These are phyloP conservation scores for Themeda triandra DNA, from an alignment of 176 grass and related monocot genomes.

Conservation along the genomic window DNA sequence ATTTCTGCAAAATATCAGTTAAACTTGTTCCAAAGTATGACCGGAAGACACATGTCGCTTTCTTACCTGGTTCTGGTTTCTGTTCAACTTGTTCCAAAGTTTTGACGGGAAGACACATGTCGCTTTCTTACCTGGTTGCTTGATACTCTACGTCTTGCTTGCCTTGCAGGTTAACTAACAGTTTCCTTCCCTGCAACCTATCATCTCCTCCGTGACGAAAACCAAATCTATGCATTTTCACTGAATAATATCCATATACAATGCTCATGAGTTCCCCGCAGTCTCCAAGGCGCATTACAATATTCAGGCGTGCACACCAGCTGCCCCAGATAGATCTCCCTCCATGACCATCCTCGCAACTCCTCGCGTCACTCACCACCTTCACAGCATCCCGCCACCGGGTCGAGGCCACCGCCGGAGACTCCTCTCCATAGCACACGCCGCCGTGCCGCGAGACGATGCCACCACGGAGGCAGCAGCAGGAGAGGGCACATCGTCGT, in stretches of 20 bases:
- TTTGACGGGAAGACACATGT: neutral
- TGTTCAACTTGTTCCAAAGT: too few species aligned
- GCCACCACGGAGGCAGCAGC: neutral
- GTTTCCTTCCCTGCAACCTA: neutral
- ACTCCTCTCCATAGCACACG: neutral
- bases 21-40: neutral
- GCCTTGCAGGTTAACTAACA: neutral
- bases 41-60: neutral
- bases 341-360: neutral
- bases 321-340: neutral
- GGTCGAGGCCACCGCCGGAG: neutral
- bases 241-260: neutral
- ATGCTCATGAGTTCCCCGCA: neutral
- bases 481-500: neutral
- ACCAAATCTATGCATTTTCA: neutral
- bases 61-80: too few species aligned
- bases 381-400: neutral
- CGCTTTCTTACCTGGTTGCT: neutral
- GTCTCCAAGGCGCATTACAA: neutral
- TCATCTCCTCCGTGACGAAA: constrained; percentile 10
- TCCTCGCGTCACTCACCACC: neutral
- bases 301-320: neutral
- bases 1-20: too few species aligned
- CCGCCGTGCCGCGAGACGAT: neutral
- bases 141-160: neutral